Conservation (phyloP, 106 monocot genomes). For the Alisma plantagoaquatica region DNA sequence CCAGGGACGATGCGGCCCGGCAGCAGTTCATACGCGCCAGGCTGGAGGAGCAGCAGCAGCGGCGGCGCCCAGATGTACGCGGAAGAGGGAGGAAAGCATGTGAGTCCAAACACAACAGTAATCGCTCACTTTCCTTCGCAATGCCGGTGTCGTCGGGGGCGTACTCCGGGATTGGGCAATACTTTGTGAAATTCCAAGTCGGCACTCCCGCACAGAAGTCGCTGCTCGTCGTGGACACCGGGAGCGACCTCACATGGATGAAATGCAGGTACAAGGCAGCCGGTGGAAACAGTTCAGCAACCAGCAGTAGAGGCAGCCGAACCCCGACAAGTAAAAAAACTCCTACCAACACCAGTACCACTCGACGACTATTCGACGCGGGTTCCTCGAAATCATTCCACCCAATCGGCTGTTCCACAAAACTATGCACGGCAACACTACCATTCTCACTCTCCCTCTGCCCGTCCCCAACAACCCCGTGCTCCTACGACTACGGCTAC, state of each 20-base stretch:
- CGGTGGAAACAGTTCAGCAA: too few species aligned
- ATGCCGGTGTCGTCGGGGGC: slow-evolving; percentile 77
- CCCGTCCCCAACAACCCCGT: slow-evolving; percentile 39
- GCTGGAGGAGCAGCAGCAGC: too few species aligned
- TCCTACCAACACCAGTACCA: too few species aligned
- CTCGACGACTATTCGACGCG: slow-evolving; percentile 26
- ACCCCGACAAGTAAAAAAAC: too few species aligned
- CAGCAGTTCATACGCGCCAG: too few species aligned
- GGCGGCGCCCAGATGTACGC: too few species aligned
- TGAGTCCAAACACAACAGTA: too few species aligned
- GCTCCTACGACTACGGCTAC: slow-evolving; percentile 80
- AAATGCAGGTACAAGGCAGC: slow-evolving; percentile 25
- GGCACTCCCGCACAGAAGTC: slow-evolving; percentile 83
- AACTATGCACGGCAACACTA: slow-evolving; percentile 33
- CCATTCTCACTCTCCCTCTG: slow-evolving; percentile 63
- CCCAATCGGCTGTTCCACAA: slow-evolving; percentile 50
- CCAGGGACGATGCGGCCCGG: too few species aligned
- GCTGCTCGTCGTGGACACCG: slow-evolving; percentile 72
- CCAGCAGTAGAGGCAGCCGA: too few species aligned
- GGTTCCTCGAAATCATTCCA: slow-evolving; percentile 43
- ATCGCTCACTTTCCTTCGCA: too few species aligned
- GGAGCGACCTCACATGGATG: slow-evolving; percentile 95
- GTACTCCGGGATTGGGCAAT: slow-evolving; percentile 65
- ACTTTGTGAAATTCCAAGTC: slow-evolving; percentile 70
- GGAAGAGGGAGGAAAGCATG: too few species aligned